Conservation (phyloP, 1,284 basidiomycete genomes). For the Trichosporon ovoides region DNA sequence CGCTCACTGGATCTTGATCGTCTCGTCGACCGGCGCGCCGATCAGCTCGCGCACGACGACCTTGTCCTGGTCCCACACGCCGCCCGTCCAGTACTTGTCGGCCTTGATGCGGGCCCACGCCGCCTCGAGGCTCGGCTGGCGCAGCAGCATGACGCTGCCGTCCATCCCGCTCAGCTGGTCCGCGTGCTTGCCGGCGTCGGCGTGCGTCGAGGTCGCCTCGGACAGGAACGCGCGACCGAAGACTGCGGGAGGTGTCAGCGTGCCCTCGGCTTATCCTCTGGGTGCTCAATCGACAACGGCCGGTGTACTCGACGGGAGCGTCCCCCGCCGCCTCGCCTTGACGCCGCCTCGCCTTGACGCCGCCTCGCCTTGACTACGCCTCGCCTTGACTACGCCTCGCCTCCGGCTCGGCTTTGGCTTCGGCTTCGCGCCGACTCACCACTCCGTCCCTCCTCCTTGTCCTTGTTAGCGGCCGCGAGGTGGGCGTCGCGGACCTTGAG, state of each 20-base stretch:
- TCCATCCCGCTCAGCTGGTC: slow-evolving; percentile 31
- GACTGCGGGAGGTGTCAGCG: slow-evolving; percentile 18
- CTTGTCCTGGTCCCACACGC: slow-evolving; percentile 45
- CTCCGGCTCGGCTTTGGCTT: too few relatives aligned
- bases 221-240: slow-evolving; percentile 25
- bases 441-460: slow-evolving; percentile 17
- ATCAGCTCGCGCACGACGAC: slow-evolving; percentile 37
- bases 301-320: too few relatives aligned
- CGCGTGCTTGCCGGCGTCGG: slow-evolving; percentile 9
- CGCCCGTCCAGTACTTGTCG: slow-evolving; percentile 45
- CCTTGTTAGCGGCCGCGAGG: slow-evolving; percentile 20
- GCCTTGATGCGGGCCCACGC: slow-evolving; percentile 40
- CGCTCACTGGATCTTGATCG: slow-evolving; percentile 20
- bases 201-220: slow-evolving; percentile 15
- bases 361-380: too few relatives aligned
- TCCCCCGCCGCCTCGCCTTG: too few relatives aligned
- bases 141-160: slow-evolving; percentile 42
- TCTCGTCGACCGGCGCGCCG: slow-evolving; percentile 17
- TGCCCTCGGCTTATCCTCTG: neutral
- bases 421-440: slow-evolving; percentile 18
- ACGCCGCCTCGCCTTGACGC: too few relatives aligned
- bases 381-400: too few relatives aligned
- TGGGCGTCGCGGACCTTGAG: slow-evolving; percentile 37
- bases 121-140: slow-evolving; percentile 29
- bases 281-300: neutral